Conservation (phyloP, 805 yeast species). For the Starmerella bombi region DNA sequence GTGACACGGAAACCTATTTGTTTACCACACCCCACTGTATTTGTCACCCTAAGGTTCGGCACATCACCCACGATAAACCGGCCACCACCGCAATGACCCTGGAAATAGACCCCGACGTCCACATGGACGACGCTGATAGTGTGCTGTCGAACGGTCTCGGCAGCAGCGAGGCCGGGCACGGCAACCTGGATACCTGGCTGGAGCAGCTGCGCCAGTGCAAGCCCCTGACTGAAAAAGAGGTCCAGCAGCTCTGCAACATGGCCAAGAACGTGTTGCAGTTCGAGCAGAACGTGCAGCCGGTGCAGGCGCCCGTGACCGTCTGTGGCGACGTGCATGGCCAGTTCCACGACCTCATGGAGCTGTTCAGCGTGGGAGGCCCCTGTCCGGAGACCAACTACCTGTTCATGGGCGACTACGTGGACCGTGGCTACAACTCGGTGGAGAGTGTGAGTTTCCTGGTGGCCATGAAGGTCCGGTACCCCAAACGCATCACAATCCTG, state of each 20-base stretch:
- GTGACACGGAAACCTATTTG: no score
- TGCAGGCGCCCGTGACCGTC: slow-evolving; percentile 86
- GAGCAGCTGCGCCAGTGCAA: slow-evolving; percentile 70
- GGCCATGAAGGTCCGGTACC: slow-evolving; percentile 89
- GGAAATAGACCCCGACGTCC: slow-evolving; percentile 32
- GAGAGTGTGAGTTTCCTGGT: slow-evolving; percentile 86
- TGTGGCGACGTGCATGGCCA: slow-evolving; percentile 98
- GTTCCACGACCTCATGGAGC: slow-evolving; percentile 89
- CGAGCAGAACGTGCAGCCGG: slow-evolving; percentile 92
- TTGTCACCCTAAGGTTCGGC: no score
- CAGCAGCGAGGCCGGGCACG: slow-evolving; percentile 19
- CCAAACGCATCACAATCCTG: slow-evolving; percentile 80
- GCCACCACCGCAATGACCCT: slow-evolving; percentile 15
- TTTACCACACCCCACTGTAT: no score
- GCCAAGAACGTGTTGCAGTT: slow-evolving; percentile 81
- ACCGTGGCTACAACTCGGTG: slow-evolving; percentile 77
- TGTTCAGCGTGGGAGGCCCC: slow-evolving; percentile 90
- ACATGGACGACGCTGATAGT: slow-evolving; percentile 27
- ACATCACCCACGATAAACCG: no score
- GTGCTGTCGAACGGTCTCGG: slow-evolving; percentile 27
- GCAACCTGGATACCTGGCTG: slow-evolving; percentile 78
- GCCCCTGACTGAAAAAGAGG: slow-evolving; percentile 72
- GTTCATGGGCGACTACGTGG: slow-evolving; percentile 85
- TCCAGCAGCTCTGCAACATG: slow-evolving; percentile 71
- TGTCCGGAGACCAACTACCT: slow-evolving; percentile 86